Conservation (phyloP, 2,329 filamentous ascomycete species). For the Trichoderma afroharzianum region DNA sequence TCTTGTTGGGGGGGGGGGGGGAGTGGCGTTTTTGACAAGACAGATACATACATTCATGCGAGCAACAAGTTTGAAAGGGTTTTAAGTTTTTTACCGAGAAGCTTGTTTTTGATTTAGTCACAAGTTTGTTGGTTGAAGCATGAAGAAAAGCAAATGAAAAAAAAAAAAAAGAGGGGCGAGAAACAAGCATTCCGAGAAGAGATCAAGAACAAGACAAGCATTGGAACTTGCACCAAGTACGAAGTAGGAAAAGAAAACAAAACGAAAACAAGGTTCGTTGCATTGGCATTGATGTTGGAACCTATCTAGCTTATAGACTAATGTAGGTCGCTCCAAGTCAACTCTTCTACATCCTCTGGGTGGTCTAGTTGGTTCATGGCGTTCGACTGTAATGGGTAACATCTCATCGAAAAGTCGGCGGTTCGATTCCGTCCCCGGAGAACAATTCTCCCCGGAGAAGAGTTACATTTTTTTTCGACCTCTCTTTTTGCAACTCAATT, state of each 20-base stretch:
- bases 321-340: neutral
- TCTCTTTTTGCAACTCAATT: neutral
- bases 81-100: neutral
- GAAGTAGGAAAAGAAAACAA: neutral
- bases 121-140: neutral
- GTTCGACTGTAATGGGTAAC: conserved; percentile 27
- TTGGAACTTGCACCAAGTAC: neutral
- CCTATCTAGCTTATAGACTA: neutral
- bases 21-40: neutral
- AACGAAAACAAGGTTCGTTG: neutral
- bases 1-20: neutral
- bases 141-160: neutral
- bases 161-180: neutral
- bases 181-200: neutral
- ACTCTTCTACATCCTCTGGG: conserved; percentile 23
- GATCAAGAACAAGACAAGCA: neutral
- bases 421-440: conserved; percentile 30
- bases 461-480: conserved; percentile 15
- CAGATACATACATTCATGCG: neutral
- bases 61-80: neutral
- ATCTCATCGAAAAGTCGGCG: conserved; percentile 28
- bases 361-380: conserved; percentile 32
- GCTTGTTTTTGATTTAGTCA: neutral
- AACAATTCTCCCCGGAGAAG: conserved; percentile 22
- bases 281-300: neutral